A percentile compares a stretch with the other conserved stretches of the same genome.
These are phyloP conservation scores for Rhytidhysteron rufulum DNA, from an alignment of 2,329 filamentous ascomycete genomes.

Conservation along the genomic window DNA sequence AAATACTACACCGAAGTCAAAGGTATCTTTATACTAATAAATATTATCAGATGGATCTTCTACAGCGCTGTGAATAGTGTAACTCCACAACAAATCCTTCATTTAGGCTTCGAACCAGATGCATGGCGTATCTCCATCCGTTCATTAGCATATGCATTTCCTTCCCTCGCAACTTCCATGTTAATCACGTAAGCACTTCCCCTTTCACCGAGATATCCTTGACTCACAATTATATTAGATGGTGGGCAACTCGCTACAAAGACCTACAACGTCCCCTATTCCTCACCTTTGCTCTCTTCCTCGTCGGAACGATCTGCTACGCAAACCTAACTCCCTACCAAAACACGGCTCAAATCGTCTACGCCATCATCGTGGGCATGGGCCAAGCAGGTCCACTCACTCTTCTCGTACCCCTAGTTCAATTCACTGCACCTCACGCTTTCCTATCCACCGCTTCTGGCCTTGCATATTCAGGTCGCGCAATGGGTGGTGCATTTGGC, in stretches of 20 bases:
- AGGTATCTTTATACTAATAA: not conserved
- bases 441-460: slow-evolving; percentile 28
- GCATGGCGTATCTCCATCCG: slow-evolving; percentile 4
- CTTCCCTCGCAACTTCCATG: too few relatives aligned
- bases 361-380: slow-evolving; percentile 24
- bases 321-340: not conserved
- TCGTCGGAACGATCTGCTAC: not conserved
- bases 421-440: slow-evolving; percentile 28
- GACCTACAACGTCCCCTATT: slow-evolving; percentile 2
- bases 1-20: not conserved
- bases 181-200: too few relatives aligned
- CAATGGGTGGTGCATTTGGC: slow-evolving; percentile 29
- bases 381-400: slow-evolving; percentile 27
- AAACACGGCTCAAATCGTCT: slow-evolving; percentile 26
- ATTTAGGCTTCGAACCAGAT: slow-evolving; percentile 4
- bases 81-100: slow-evolving; percentile 4
- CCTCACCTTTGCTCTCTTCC: slow-evolving; percentile 2
- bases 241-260: slow-evolving; percentile 1
- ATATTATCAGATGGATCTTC: slow-evolving; percentile 45
- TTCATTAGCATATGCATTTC: slow-evolving; percentile 4
- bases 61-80: slow-evolving; percentile 7
- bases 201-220: slow-evolving; percentile 12
- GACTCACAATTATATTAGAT: slow-evolving; percentile 1
- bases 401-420: slow-evolving; percentile 27
- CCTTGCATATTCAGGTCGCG: slow-evolving; percentile 28